A percentile compares a stretch with the other conserved stretches of the same genome.
These are phyloP conservation scores for Diphasiastrum complanatum DNA, from an alignment of 83 land plant species.

Conservation along the genomic window DNA sequence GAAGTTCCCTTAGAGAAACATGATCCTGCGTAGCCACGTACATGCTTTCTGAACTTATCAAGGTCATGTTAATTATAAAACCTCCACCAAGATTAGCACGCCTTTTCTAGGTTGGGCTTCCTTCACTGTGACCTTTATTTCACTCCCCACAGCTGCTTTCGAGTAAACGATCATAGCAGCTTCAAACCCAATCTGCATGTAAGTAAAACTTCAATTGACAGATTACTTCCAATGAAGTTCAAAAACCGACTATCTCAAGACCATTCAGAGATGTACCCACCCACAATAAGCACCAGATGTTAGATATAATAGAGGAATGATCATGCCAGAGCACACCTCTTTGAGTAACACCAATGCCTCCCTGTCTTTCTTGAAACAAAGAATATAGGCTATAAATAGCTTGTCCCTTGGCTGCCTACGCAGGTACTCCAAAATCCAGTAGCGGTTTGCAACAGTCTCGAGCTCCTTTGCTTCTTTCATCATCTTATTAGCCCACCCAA, in stretches of 20 bases:
- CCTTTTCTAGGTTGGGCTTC: constrained; percentile 70
- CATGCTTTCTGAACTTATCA: no score
- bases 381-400: constrained; percentile 46
- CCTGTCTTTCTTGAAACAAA: constrained; percentile 63
- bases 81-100: constrained; percentile 43
- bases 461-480: constrained; percentile 37
- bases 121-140: constrained; percentile 39
- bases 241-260: constrained; percentile 3
- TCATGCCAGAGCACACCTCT: constrained; percentile 39
- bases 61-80: no score
- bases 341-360: constrained; percentile 42
- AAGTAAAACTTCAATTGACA: neutral
- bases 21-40: no score
- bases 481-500: constrained; percentile 40
- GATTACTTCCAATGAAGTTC: neutral
- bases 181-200: constrained; percentile 51
- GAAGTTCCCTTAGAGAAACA: no score
- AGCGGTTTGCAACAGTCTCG: constrained; percentile 43
- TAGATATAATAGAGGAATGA: neutral
- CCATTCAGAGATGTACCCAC: neutral
- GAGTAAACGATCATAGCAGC: constrained; percentile 43
- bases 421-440: constrained; percentile 63
- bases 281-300: neutral
- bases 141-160: constrained; percentile 56
- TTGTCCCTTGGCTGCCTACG: constrained; percentile 58